Base-by-base conservation (phyloP, 768 basidiomycete genomes). In the Mycena floridula region DNA sequence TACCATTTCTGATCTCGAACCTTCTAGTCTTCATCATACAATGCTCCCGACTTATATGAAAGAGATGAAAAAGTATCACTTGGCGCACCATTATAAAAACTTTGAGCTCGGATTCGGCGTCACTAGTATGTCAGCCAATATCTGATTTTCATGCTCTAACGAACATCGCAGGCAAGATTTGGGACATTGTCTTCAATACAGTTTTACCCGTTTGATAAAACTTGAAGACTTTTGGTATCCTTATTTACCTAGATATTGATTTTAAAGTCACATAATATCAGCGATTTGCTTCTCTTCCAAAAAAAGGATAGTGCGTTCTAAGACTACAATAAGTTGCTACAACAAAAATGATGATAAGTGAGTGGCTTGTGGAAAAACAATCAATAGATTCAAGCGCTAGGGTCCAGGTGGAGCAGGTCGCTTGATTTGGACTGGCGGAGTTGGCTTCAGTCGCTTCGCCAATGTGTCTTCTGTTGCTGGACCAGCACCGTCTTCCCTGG, bases 1-100 rank as follows among this genome's bases (percentile, higher is more conserved):
- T 43, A 13, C 12, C 18, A n/a, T 8, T 16, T 37, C 27, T 37
- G 47, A 46, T 58, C 36, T 52, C 52, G 49, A 21, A 52, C 41
- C 22, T 37, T 49, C 25, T 52, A 81, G 83, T 20, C 72, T 93
- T 45, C 93, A 95, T 60, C 92, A 96, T 66, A 85, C 88, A 3
- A 80, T 72, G 53, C 78, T 95, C 20, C 91, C 92, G 3, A 69
- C 81, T 26, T 96, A 97, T 66, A 62, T 98, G 66, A 76, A 74
- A 46, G 85, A 92, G 59, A 86, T 89, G 87, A 99, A 99, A 73
- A 89, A 89, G 60, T 98, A 97, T 59, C 96, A 99, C 56, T 77
- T 99, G 50, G 93, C 91, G 6, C 94, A 97, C 59, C 95, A 97
- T 62, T 96, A 95, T 73, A 96, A 96, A 67, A 95, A 96, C 70